These are phyloP conservation scores for Cyclotella cryptica DNA, from an alignment of 108 stramenopile genomes.

Conservation along the genomic window DNA sequence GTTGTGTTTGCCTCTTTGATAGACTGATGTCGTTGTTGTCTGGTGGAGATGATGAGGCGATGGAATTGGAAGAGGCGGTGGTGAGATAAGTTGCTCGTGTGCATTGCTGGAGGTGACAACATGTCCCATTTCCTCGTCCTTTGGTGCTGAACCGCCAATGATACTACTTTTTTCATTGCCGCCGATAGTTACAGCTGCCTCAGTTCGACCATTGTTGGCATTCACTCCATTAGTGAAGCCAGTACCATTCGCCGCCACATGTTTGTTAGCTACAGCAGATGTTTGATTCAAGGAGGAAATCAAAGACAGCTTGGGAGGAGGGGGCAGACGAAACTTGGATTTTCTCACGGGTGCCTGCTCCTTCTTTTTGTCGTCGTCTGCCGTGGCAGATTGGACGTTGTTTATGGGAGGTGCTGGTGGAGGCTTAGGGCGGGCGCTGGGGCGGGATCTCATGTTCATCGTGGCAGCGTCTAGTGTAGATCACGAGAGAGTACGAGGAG, in stretches of 20 bases:
- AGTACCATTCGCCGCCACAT: too few relatives aligned
- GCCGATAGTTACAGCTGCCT: too few relatives aligned
- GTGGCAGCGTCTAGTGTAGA: too few relatives aligned
- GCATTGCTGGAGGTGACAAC: neutral
- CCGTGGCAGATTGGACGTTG: neutral
- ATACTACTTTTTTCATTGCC: too few relatives aligned
- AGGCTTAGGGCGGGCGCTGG: neutral
- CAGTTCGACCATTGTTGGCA: too few relatives aligned
- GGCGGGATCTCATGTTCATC: slow-evolving; percentile 1
- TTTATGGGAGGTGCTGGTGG: neutral
- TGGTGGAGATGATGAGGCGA: slow-evolving; percentile 27
- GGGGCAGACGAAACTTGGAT: slow-evolving; percentile 35
- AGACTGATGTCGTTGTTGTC: neutral
- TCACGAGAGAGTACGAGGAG: too few relatives aligned
- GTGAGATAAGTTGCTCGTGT: neutral
- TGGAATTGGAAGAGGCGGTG: slow-evolving; percentile 21
- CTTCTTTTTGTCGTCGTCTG: slow-evolving; percentile 8
- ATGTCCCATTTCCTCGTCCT: neutral
- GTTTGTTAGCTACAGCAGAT: too few relatives aligned
- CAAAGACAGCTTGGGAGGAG: slow-evolving; percentile 37
- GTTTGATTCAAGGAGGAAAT: too few relatives aligned
- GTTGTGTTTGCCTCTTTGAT: slow-evolving; percentile 17
- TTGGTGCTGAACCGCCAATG: neutral
- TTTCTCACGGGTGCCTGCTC: neutral
- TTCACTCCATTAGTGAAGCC: too few relatives aligned